Evolutionary conservation across 2,329 filamentous ascomycete species (phyloP), one percentile per base, ranked within the genome.

Genomic region (Colletotrichum sp.): DNA sequence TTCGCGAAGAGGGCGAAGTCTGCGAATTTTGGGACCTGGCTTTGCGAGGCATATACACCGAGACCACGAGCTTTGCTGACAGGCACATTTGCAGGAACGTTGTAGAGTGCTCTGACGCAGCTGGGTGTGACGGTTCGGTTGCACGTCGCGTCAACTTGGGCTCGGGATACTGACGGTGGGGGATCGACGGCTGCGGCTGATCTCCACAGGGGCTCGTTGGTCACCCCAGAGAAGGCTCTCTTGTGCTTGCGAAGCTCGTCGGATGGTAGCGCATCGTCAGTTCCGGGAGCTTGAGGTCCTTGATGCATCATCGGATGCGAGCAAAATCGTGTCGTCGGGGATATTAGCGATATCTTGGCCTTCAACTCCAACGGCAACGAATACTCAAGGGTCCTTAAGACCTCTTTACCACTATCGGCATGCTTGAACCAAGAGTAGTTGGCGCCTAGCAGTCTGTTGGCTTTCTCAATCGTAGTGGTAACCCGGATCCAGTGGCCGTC

Each of bases 1-100:
- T 85, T 71, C 63, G 93, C 83, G 80, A 94, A 94, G 2, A 86
- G 79, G 32, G 89, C 83, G 3, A 93, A 87, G 76, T 94, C 91
- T 10, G 81, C 81, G 58, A 88, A 86, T 36, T 90, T 87, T 10
- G 88, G 89, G 52, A 89, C 88, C 83, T 92, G 86, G 74, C 88
- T 5, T 16, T 32, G 32, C 12, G 16, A 43, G 93, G 90, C 63
- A 43, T 75, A 75, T 3, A 73, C 64, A 3, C 73, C 69, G 15
- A 75, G 55, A 6, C 73, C 73, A 4, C 73, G 63, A 4, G 73
- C 58, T 28, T 15, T 16, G 93, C 72, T 75, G 28, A 66, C 52
- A 18, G 16, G 6, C 7, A 75, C 92, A 32, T 84, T 82, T 10
- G 81, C 75, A 30, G 82, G 82, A 30, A 89, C 84, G 5, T 85